Evolutionary conservation across 331 rosid species (phyloP).

Genomic region (Acacia concinna): DNA sequence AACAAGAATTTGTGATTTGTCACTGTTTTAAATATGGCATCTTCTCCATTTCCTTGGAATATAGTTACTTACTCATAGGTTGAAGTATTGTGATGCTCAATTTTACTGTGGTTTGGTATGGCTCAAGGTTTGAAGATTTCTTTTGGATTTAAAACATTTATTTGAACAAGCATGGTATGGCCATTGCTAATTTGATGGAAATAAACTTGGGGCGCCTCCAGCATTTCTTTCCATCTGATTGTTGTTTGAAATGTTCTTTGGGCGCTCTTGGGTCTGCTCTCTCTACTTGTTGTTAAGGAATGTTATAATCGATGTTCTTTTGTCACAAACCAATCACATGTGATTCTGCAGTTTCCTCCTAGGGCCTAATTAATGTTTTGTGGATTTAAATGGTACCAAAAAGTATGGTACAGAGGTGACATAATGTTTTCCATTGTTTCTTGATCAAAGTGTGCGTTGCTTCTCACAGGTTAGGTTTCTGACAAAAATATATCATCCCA

Average conservation of each 20-base stretch:
- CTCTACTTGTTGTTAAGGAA: neutral
- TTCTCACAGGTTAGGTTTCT: constrained; percentile 80
- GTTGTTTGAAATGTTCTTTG: neutral
- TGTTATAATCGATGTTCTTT: neutral
- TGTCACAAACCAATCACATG: neutral
- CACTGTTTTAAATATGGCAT: neutral
- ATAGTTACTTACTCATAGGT: neutral
- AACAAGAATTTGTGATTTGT: neutral
- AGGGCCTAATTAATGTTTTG: neutral
- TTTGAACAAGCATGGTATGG: constrained; percentile 12
- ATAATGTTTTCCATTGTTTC: neutral
- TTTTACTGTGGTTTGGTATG: constrained; percentile 2
- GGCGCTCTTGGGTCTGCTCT: constrained; percentile 9
- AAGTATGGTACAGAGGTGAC: neutral
- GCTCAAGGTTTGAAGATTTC: neutral
- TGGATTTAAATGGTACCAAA: constrained; percentile 1
- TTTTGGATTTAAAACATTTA: constrained; percentile 6
- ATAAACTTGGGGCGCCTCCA: neutral
- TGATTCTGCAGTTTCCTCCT: constrained; percentile 6
- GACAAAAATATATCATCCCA: constrained; percentile 93
- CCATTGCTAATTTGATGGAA: neutral
- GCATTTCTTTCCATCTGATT: neutral
- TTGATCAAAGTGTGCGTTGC: constrained; percentile 5
- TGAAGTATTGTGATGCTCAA: neutral
- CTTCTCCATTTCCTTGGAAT: neutral